Conservation (phyloP, 129 eudicot species). For the Sambucus nigra region DNA sequence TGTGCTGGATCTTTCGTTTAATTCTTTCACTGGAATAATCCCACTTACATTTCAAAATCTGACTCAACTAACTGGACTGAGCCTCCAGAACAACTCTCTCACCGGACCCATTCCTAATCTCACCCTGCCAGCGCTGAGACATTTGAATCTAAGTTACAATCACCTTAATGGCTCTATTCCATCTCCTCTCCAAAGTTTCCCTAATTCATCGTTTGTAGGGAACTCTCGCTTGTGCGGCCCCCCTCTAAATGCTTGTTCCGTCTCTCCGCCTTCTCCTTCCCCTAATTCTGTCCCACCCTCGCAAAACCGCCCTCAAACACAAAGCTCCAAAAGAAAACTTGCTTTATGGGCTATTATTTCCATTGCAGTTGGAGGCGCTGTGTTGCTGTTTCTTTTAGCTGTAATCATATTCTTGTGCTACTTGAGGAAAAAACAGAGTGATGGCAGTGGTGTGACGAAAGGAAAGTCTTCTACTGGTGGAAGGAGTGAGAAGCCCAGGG, state of each 20-base stretch:
- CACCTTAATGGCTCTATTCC: conserved; percentile 65
- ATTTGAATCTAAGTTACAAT: conserved; percentile 56
- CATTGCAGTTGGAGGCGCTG: conserved; percentile 72
- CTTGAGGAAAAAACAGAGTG: conserved; percentile 41
- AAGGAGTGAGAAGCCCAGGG: conserved; percentile 73
- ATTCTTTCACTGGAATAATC: conserved; percentile 50
- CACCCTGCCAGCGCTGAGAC: conserved; percentile 36
- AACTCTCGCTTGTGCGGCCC: conserved; percentile 58
- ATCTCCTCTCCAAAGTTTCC: conserved; percentile 44
- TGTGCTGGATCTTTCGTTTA: conserved; percentile 67
- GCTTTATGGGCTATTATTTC: conserved; percentile 51
- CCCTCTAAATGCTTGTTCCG: conserved; percentile 51
- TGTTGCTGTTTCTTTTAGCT: conserved; percentile 25
- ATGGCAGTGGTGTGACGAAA: conserved; percentile 31
- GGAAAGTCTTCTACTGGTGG: conserved; percentile 55
- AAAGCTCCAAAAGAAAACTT: conserved; percentile 40
- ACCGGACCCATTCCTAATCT: conserved; percentile 58
- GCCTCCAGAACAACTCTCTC: conserved; percentile 64
- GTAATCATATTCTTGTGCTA: conserved; percentile 36
- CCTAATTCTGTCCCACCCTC: conserved; percentile 14
- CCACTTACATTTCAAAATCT: conserved; percentile 49
- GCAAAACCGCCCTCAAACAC: conserved; percentile 20
- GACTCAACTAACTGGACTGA: conserved; percentile 50
- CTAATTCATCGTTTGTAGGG: conserved; percentile 58
- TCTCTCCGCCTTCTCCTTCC: conserved; percentile 34